Base-by-base conservation (phyloP, 768 basidiomycete species). In the Podaxis sp. region DNA sequence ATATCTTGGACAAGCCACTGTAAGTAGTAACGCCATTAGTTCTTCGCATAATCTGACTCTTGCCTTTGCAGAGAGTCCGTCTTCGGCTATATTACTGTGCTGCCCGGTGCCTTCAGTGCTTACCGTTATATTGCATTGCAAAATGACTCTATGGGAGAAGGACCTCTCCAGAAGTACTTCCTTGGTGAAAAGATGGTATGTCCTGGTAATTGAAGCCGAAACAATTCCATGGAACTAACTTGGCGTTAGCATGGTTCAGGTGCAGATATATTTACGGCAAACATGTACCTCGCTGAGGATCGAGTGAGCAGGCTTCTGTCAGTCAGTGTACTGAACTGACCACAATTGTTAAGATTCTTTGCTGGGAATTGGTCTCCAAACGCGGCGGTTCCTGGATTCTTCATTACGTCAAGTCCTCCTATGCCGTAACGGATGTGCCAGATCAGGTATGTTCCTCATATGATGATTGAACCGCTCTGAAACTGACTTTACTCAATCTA, bases 351-450 rank as follows among this genome's bases (percentile, higher is more conserved):
- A 63, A 87, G 86, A 97, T 98, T 65, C 80, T 98, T 1, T 98
- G 96, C 73, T 98, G 95, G 94, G 96, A 98, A 73, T 83, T 98
- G 24, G 96, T 98, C 36, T 91, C 93, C n/a, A 98, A 98, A 71
- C 86, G 94, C 11, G 88, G 89, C 15, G 89, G 86, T 2, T 80
- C 91, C 25, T 98, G 96, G 96, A 86, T 91, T 50, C 75, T 99
- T 71, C 95, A 98, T 77, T 99, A 96, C 69, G 96, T 97, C 76
- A 96, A 97, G 70, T 93, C 90, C 0, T 94, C 96, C 2, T 94
- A 93, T 67, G 95, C 89, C 2, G 84, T 93, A 22, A 96, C 94
- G 1, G 94, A 98, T 73, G 95, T 97, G 1, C 96, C 96, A 0
- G 94, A 97, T 70, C 88, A 93, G 70, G 90, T 90, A 57, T 37